Base-by-base conservation (phyloP, 345 rosid genomes). In the Raphanus raphanistrum region DNA sequence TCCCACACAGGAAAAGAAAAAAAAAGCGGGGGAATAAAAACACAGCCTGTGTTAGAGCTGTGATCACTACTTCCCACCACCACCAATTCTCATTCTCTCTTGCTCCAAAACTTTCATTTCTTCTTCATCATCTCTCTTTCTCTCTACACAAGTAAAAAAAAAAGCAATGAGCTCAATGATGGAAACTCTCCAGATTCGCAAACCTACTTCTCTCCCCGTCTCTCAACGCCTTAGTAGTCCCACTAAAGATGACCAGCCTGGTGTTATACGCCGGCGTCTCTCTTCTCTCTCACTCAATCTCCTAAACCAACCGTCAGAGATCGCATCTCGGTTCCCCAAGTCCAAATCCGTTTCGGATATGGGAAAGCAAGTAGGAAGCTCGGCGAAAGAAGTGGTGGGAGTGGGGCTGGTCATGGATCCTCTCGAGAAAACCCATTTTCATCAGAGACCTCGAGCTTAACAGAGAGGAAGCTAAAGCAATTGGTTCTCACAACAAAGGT, bases 371-470 rank as follows among this genome's bases (percentile, higher is more conserved):
- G 90, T 89, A 0, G 88, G 89, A 0, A 84, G 73, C 75, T 92
- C 95, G 32, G 73, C 89, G 13, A 82, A 85, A 76, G 85, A 85
- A 85, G 68, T 94, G 98, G 93, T 92, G 97, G 97, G 87, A 86
- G 61, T 89, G 90, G 94, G 84, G 92, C 31, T 87, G 96, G 87
- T 81, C 91, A n/a, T 92, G 97, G 97, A 80, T 94, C 81, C 83
- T 94, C 12, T 87, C 96, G 5, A 83, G 85, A 70, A 94, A 88
- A 66, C 94, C 94, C 1, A 28, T 78, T 0, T 90, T 94, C 71
- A 93, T 92, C 0, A 66, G 85, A 68, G 98, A 94, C 84, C 97
- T 92, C 36, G 97, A 94, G 73, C 83, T 90, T 84, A 89, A 90
- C 77, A 91, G 88, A 74, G 97, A 89, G 29, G 97, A 90, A 76